Evolutionary conservation across 805 yeast species (phyloP).

Genomic region (Spathaspora girioi): DNA sequence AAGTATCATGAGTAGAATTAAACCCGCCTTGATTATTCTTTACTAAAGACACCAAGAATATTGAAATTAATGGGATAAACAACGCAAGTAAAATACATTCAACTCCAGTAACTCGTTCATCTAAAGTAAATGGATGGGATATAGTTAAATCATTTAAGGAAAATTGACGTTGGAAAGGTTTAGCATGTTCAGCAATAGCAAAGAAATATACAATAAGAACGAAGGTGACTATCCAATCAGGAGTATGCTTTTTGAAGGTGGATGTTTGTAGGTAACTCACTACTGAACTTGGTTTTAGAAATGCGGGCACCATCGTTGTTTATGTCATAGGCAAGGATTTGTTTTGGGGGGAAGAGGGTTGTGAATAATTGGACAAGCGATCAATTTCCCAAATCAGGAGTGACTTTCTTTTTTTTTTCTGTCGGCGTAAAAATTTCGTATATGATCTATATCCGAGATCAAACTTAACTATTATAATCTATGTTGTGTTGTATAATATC

Average conservation of each 20-base stretch:
- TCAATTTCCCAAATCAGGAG: neutral
- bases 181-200: constrained; percentile 26
- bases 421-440: neutral
- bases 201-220: constrained; percentile 24
- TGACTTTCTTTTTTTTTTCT: neutral
- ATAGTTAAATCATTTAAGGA: constrained; percentile 26
- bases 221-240: constrained; percentile 28
- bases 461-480: no score
- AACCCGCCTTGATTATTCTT: constrained; percentile 2
- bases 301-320: neutral
- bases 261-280: constrained; percentile 6
- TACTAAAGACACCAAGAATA: constrained; percentile 11
- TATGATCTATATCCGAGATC: neutral
- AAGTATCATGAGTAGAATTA: constrained; percentile 5
- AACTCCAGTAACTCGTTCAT: constrained; percentile 28
- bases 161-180: constrained; percentile 35
- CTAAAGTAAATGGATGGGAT: constrained; percentile 31
- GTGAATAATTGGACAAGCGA: neutral
- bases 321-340: neutral
- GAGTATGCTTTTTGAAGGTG: constrained; percentile 7
- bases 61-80: constrained; percentile 16
- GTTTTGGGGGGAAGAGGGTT: neutral
- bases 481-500: no score
- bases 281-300: constrained; percentile 5
- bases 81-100: constrained; percentile 26